A percentile compares a stretch with the other conserved stretches of the same genome.
phyloP scores from a whole-genome alignment of 2,329 filamentous ascomycete species.

The Dactylellina sp. region DNA sequence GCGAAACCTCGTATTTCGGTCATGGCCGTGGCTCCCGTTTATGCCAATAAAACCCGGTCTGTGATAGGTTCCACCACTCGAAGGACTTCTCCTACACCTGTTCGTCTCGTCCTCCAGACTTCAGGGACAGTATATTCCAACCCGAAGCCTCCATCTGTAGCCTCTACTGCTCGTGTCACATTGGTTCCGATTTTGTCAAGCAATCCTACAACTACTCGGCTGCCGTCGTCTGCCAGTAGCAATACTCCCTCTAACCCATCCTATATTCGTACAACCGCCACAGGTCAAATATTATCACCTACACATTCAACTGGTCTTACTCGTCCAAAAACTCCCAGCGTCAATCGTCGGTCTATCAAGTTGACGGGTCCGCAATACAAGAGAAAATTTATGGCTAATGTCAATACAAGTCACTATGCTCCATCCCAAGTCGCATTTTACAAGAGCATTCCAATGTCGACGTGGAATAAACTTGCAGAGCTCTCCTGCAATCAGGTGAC shows the following conservation, averaged over 20 bases:
- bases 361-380: constrained; percentile 12
- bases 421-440: constrained; percentile 32
- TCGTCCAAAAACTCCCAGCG: background rate
- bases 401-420: constrained; percentile 11
- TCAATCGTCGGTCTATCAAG: constrained; percentile 6
- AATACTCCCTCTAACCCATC: no score
- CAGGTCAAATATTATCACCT: background rate
- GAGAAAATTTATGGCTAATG: constrained; percentile 9
- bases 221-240: no score
- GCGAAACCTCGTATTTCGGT: background rate
- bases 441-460: constrained; percentile 27
- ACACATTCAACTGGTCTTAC: background rate
- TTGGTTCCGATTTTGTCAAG: no score
- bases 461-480: constrained; percentile 36
- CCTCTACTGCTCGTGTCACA: no score
- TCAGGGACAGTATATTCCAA: no score
- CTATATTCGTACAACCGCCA: background rate
- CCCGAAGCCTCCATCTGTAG: no score
- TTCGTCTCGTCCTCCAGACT: background rate
- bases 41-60: no score
- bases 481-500: constrained; percentile 28
- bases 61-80: no score
- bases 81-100: no score
- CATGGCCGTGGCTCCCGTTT: background rate
- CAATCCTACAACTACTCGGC: no score